phyloP scores from a whole-genome alignment of 192 early-diverging fungal genomes.

The Backusella liffmaniae region DNA sequence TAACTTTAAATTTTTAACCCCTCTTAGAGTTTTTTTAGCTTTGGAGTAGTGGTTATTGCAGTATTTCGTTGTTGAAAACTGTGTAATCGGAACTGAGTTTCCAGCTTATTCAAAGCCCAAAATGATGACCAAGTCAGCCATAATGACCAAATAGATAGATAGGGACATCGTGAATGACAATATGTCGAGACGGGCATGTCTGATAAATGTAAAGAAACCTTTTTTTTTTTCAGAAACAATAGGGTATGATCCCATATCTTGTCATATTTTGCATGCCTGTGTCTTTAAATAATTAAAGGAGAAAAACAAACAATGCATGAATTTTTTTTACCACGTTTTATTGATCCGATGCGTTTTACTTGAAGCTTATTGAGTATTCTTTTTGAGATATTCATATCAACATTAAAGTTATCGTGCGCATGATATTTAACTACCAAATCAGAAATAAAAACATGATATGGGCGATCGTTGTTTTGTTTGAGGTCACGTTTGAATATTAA shows the following conservation, averaged over 20 bases:
- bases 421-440: too few species aligned
- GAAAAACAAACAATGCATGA: not conserved
- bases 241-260: not conserved
- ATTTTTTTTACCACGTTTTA: not conserved
- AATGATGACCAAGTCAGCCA: conserved; percentile 4
- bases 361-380: not conserved
- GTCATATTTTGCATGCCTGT: not conserved
- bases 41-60: not conserved
- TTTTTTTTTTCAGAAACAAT: not conserved
- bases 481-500: not conserved
- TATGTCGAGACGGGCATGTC: conserved; percentile 7
- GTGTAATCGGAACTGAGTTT: not conserved
- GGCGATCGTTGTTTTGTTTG: not conserved
- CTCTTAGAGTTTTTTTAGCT: not conserved
- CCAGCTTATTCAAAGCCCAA: not conserved
- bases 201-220: not conserved
- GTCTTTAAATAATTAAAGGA: not conserved
- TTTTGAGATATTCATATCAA: not conserved
- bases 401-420: too few species aligned
- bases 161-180: not conserved
- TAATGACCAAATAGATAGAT: conserved; percentile 4
- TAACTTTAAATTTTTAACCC: not conserved
- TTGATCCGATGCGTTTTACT: not conserved
- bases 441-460: not conserved
- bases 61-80: not conserved